A percentile compares a stretch with the other conserved stretches of the same genome.
phyloP scores from a whole-genome alignment of 2,329 filamentous ascomycete genomes.

The Tolypocladium cylindrosporum region DNA sequence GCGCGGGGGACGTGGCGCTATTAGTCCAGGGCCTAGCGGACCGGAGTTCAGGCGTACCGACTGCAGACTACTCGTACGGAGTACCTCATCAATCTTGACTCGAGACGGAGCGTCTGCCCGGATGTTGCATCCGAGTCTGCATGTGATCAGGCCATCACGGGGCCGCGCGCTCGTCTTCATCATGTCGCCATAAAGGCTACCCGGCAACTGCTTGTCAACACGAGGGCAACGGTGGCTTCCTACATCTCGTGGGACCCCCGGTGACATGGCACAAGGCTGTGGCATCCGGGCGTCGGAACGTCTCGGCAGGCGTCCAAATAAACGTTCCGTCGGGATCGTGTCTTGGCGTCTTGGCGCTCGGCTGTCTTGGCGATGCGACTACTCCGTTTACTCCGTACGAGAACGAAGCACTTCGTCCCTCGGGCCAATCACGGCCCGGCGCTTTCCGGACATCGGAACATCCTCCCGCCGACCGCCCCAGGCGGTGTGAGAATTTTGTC shows the following conservation, averaged over 20 bases:
- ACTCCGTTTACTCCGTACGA: neutral
- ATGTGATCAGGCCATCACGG: too few species aligned
- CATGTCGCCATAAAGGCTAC: neutral
- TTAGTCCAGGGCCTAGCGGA: neutral
- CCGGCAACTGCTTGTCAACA: neutral
- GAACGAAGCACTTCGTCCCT: neutral
- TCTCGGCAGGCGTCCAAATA: too few species aligned
- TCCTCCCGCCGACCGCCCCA: constrained; percentile 2
- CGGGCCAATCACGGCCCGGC: neutral
- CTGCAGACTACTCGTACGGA: too few species aligned
- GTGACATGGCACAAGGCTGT: neutral
- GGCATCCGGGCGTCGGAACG: neutral
- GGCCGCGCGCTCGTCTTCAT: neutral
- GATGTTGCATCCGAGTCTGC: too few species aligned
- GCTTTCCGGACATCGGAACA: neutral
- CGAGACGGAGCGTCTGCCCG: too few species aligned
- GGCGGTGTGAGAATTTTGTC: constrained; percentile 26
- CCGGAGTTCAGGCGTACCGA: too few species aligned
- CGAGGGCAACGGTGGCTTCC: neutral
- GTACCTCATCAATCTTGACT: too few species aligned
- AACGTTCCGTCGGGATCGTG: too few species aligned
- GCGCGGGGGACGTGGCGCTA: neutral
- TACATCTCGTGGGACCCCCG: neutral
- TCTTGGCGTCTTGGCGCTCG: too few species aligned
- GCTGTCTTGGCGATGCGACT: neutral